These are phyloP conservation scores for Ustanciosporium gigantosporum DNA, from an alignment of 1,284 basidiomycete species.

Conservation along the genomic window DNA sequence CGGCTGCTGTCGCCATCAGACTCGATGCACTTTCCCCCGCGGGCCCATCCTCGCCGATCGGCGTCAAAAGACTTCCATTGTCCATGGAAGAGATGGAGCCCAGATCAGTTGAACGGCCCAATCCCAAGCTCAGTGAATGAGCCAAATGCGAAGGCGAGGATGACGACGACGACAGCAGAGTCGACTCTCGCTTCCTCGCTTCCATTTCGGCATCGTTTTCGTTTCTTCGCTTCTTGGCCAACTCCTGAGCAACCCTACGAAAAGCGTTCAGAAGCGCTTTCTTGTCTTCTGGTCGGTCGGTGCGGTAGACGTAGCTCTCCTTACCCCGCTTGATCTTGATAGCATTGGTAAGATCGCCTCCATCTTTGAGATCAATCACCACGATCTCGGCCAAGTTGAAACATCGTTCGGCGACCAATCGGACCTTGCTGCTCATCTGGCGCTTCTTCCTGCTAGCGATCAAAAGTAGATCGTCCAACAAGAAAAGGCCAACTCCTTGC, in stretches of 20 bases:
- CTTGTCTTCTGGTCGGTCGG: constrained; percentile 80
- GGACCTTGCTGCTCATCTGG: constrained; percentile 64
- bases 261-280: constrained; percentile 81
- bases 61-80: constrained; percentile 9
- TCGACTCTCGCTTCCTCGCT: constrained; percentile 34
- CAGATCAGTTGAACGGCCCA: too few relatives aligned
- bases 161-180: constrained; percentile 16
- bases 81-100: neutral
- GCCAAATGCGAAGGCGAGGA: too few relatives aligned
- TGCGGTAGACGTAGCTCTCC: constrained; percentile 90
- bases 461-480: constrained; percentile 87
- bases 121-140: constrained; percentile 1
- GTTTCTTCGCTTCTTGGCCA: constrained; percentile 81
- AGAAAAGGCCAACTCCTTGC: constrained; percentile 82
- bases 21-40: neutral
- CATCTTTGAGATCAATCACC: constrained; percentile 92
- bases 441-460: constrained; percentile 70
- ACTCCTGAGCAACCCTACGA: constrained; percentile 86
- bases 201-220: constrained; percentile 70
- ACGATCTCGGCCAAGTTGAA: constrained; percentile 90
- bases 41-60: constrained; percentile 13
- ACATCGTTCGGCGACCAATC: constrained; percentile 85
- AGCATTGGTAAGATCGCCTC: constrained; percentile 87
- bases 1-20: constrained; percentile 33
- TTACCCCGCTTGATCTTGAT: constrained; percentile 92